Conservation (phyloP, 345 rosid species). For the Moricandia moricandioides region DNA sequence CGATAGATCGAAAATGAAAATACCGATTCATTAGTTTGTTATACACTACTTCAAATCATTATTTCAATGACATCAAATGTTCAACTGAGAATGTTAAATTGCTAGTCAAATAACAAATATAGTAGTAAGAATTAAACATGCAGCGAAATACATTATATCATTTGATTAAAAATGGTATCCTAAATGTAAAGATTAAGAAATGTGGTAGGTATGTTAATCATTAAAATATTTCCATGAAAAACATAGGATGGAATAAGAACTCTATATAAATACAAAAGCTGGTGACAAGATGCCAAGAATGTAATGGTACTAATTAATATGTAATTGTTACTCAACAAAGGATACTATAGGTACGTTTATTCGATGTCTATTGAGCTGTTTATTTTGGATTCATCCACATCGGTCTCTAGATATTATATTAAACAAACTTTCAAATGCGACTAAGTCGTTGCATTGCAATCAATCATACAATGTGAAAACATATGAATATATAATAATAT, state of each 20-base stretch:
- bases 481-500: not conserved
- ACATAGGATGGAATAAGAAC: constrained; percentile 11
- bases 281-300: constrained; percentile 19
- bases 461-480: not conserved
- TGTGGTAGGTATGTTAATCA: constrained; percentile 38
- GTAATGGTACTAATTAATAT: not conserved
- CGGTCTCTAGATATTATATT: not conserved
- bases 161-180: not conserved
- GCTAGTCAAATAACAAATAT: too few relatives aligned
- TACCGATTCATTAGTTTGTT: not conserved
- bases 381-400: not conserved
- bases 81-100: not conserved
- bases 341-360: constrained; percentile 1
- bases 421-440: not conserved
- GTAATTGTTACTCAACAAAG: constrained; percentile 1
- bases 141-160: too few relatives aligned
- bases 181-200: constrained; percentile 40
- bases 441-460: constrained; percentile 16
- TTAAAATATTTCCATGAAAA: constrained; percentile 20
- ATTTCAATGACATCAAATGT: not conserved
- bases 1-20: not conserved
- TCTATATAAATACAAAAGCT: constrained; percentile 13
- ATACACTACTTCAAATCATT: not conserved
- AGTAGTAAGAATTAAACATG: too few relatives aligned
- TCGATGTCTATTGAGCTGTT: not conserved